Conservation (phyloP, 228 moss, liverwort and hornwort genomes). For the Sphagnum fallax region DNA sequence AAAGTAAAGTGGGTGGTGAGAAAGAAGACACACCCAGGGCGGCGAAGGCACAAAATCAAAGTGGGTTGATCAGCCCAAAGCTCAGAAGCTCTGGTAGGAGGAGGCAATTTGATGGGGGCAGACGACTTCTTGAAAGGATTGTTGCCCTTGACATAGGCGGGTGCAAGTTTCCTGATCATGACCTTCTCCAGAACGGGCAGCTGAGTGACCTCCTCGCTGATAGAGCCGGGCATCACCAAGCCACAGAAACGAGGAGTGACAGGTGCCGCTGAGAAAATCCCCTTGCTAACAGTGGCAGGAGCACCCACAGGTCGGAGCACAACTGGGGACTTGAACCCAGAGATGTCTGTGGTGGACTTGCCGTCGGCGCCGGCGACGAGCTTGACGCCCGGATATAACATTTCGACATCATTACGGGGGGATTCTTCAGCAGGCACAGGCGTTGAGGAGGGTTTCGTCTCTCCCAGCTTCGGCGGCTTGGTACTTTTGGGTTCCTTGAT, state of each 20-base stretch:
- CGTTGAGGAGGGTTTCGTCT: background rate
- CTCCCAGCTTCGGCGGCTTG: no score
- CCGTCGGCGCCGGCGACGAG: background rate
- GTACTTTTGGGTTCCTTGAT: no score
- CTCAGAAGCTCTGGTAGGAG: constrained; percentile 45
- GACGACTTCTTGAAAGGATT: constrained; percentile 13
- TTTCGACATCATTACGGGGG: background rate
- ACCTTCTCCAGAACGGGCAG: constrained; percentile 61
- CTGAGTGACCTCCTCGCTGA: constrained; percentile 43
- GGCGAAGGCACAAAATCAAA: constrained; percentile 72
- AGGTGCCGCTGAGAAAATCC: constrained; percentile 17
- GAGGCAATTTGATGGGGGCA: constrained; percentile 16
- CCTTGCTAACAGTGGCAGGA: constrained; percentile 7
- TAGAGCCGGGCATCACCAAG: constrained; percentile 14
- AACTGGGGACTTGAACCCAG: constrained; percentile 29
- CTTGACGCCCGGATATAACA: constrained; percentile 4
- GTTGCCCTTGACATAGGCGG: constrained; percentile 52
- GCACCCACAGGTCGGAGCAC: constrained; percentile 12
- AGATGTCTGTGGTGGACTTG: constrained; percentile 2
- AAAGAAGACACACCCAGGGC: constrained; percentile 53
- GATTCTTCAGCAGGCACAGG: background rate
- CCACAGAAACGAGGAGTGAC: constrained; percentile 30
- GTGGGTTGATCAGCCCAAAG: constrained; percentile 57
- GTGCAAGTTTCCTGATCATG: constrained; percentile 48
- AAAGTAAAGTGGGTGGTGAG: no score